A percentile compares a stretch with the other conserved stretches of the same genome.
Conservation (phyloP, 208 protist genomes). For the Leishmania turanica region DNA sequence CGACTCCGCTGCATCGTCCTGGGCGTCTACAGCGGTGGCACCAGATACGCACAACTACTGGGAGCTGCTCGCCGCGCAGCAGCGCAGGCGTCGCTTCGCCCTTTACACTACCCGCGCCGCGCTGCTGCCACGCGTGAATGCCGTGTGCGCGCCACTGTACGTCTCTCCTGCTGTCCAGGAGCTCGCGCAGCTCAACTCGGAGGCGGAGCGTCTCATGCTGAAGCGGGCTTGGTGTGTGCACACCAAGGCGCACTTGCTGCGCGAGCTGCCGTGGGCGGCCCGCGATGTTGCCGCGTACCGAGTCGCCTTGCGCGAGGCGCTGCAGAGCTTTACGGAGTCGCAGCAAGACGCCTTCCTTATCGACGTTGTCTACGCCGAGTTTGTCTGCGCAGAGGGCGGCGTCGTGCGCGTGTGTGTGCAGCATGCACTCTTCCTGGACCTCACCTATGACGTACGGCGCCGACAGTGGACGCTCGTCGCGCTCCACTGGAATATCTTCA, state of each 20-base stretch:
- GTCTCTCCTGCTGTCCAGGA: conserved; percentile 61
- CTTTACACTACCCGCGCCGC: conserved; percentile 62
- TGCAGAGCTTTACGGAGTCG: conserved; percentile 9
- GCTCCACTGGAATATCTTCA: conserved; percentile 60
- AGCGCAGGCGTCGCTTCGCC: conserved; percentile 52
- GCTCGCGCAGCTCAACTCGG: conserved; percentile 49
- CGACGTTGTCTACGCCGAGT: conserved; percentile 22
- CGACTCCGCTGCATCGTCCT: conserved; percentile 6
- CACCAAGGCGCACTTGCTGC: conserved; percentile 64
- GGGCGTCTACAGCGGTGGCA: neutral
- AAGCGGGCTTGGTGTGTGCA: conserved; percentile 46
- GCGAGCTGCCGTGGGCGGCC: conserved; percentile 47
- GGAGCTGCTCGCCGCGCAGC: conserved; percentile 18
- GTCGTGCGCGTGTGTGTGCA: conserved; percentile 62
- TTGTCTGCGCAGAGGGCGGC: conserved; percentile 31
- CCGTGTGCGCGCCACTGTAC: conserved; percentile 30
- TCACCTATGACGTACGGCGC: conserved; percentile 59
- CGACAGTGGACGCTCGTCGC: conserved; percentile 45
- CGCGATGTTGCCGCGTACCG: conserved; percentile 19
- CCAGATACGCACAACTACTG: conserved; percentile 4
- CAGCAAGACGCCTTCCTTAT: conserved; percentile 10
- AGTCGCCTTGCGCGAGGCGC: conserved; percentile 15
- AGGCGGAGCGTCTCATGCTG: conserved; percentile 66
- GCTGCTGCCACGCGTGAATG: conserved; percentile 47
- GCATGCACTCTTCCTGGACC: conserved; percentile 54